These are phyloP conservation scores for Lolium perenne DNA, from an alignment of 176 grass and related monocot genomes.

Conservation along the genomic window DNA sequence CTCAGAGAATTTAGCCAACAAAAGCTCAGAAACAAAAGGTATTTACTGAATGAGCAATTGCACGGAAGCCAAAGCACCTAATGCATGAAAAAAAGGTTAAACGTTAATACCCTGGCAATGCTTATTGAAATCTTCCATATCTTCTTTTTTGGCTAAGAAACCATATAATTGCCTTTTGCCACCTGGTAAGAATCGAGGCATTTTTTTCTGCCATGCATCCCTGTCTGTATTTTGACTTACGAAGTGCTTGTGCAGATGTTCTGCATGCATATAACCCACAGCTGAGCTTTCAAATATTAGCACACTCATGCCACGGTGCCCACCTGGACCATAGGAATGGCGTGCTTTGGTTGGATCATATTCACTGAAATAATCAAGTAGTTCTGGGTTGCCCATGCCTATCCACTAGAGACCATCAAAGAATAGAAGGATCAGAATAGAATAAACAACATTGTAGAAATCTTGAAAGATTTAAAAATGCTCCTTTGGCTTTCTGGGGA, in stretches of 20 bases:
- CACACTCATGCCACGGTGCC: constrained; percentile 87
- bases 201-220: constrained; percentile 57
- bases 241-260: constrained; percentile 83
- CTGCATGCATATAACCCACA: constrained; percentile 78
- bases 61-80: constrained; percentile 2
- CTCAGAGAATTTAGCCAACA: background rate
- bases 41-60: constrained; percentile 30
- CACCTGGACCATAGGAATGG: constrained; percentile 84
- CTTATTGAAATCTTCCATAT: constrained; percentile 78
- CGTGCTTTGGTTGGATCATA: constrained; percentile 79
- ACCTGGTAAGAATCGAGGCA: constrained; percentile 62
- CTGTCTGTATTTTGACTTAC: constrained; percentile 66
- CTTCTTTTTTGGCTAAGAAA: constrained; percentile 78
- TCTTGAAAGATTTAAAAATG: background rate
- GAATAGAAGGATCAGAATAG: constrained; percentile 35
- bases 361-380: constrained; percentile 73
- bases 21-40: constrained; percentile 24
- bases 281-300: constrained; percentile 86
- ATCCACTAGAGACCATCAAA: constrained; percentile 58
- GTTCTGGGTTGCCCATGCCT: constrained; percentile 93
- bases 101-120: constrained; percentile 66
- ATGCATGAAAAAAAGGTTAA: constrained; percentile 5
- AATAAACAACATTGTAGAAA: background rate
- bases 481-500: background rate
- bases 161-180: constrained; percentile 83